Base-by-base conservation (phyloP, 2,329 filamentous ascomycete species). In the Aphanocladium album region DNA sequence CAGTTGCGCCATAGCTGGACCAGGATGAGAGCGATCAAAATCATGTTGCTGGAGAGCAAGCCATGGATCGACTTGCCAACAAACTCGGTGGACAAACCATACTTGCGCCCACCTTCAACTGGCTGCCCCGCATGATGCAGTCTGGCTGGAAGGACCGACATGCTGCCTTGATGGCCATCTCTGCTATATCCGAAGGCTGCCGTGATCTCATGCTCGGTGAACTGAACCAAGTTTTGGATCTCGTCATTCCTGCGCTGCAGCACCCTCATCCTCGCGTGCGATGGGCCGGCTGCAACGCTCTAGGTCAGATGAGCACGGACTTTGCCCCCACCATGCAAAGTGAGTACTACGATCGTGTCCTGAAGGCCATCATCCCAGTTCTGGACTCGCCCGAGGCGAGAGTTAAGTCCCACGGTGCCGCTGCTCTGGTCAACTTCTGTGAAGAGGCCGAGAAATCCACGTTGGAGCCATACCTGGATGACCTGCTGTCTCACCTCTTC, bases 251-350 rank as follows among this genome's bases (percentile, higher is more conserved):
- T 17, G 90, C 93, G 11, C 82, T 99, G 39, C 87, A 89, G 68
- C 93, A 99, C 71, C 84, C 89, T 43, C 95, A 99, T 71, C 90
- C 95, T 45, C 90, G 95, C 71, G 95, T 99, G 60, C 89, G 93
- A 69, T 99, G 96, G 88, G 95, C 95, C 57, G 95, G 93, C 37
- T 99, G 95, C 80, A 98, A 99, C 71, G 95, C 95, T 46, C 83
- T 99, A n/a, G 95, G 95, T 30, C 95, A 99, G 76, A 99, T 99
- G 95, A 98, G 93, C 78, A 99, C 95, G 35, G 95, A 99, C 72
- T 99, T 99, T 74, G 93, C 96, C 14, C 93, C 93, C 14, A 96
- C 90, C 12, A 98, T 99, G 93, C 95, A 99, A 76, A 89, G 91
- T 67, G 95, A 96, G 69, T 96, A 96, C 74, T 95, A 96, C 74